Evolutionary conservation across 306 rosid genomes (phyloP), one percentile per base, ranked within the genome.

Genomic region (Cotoneaster glaucophyllus): DNA sequence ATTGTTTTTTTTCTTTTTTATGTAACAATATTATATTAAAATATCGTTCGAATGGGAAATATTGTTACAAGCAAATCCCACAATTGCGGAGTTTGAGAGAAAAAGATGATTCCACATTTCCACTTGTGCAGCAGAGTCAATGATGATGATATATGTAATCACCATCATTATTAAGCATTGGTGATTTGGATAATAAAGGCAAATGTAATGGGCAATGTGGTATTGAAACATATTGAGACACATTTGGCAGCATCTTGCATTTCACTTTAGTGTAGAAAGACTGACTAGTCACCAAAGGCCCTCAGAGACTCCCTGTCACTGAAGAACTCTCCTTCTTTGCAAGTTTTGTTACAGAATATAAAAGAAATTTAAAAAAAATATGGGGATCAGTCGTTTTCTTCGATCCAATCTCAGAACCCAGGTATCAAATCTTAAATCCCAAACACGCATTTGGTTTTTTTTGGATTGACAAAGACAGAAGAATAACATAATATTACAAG

Each of bases 341-440:
- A 48, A 57, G 76, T 22, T 79, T 39, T 14, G 62, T 22, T 73
- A 50, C 63, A 63, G 54, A 61, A 25, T 31, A 63, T 62, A 21
- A 48, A 59, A 11, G 5, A 10, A 71, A n/a, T 2, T 4, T 24
- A 37, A 34, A 44, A 71, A 39, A 76, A n/a, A n/a, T 6, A 83
- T 83, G 85, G 82, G 80, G 24, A 32, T 81, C 79, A 78, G 67
- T 62, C 74, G 66, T 3, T 81, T 87, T 22, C 81, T 87, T 65
- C 85, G 91, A 76, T 79, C 83, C 15, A 73, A 62, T 21, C 72
- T 81, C 79, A 81, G 70, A 73, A 71, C 70, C 71, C 85, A 78
- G 88, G 90, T 86, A 26, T 66, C n/a, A 64, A 69, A 26, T 77
- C 44, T 74, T 24, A 64, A 69, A n/a, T 74, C 44, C 71, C 29